Percentiles rank a stretch among this genome's conserved stretches.
These are phyloP conservation scores for Emmonsia crescens DNA, from an alignment of 2,329 filamentous ascomycete genomes.

Conservation along the genomic window DNA sequence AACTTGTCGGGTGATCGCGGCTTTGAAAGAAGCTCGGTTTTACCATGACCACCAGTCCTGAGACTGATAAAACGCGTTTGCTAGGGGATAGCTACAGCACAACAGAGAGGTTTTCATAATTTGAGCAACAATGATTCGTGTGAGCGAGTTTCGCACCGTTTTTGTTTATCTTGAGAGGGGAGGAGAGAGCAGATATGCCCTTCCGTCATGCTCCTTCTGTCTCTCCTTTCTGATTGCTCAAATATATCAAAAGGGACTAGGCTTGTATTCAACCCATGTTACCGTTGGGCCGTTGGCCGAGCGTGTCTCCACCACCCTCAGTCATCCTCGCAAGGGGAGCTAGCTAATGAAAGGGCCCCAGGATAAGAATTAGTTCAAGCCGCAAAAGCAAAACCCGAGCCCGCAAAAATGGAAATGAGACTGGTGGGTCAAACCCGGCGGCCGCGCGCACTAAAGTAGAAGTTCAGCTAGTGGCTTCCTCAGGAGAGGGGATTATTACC, in stretches of 20 bases:
- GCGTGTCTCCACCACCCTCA: not conserved
- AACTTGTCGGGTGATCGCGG: not conserved
- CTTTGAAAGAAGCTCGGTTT: not conserved
- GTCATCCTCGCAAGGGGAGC: not conserved
- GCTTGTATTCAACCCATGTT: not conserved
- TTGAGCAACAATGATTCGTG: not conserved
- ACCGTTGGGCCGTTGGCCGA: not conserved
- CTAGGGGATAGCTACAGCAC: not conserved
- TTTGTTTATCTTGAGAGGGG: not conserved
- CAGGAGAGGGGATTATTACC: not conserved
- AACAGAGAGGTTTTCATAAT: not conserved
- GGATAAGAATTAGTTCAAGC: not conserved
- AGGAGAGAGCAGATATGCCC: not conserved
- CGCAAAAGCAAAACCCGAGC: not conserved
- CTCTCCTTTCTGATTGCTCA: not conserved
- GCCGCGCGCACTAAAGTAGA: not conserved
- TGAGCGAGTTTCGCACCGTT: not conserved
- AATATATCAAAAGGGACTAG: not conserved
- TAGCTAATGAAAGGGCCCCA: not conserved
- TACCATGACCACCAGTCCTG: not conserved
- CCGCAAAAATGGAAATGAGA: constrained; percentile 3
- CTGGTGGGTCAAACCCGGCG: not conserved
- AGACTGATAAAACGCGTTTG: not conserved
- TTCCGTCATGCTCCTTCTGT: not conserved
- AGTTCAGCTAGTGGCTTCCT: not conserved